These are phyloP conservation scores for Wickerhamomyces strasburgensis DNA, from an alignment of 805 yeast species.

Conservation along the genomic window DNA sequence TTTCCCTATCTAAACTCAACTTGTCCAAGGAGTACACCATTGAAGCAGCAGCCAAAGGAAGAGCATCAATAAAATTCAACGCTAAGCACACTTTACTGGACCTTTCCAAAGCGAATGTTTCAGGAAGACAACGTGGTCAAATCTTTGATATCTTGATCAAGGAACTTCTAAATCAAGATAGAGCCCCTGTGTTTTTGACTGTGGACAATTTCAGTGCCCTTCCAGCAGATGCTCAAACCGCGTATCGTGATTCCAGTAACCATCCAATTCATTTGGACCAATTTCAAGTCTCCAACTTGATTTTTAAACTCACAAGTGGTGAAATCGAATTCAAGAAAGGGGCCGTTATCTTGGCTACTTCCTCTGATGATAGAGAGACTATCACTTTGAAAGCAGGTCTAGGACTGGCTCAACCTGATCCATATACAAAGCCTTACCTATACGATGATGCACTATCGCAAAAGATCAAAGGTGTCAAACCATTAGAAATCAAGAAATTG, in stretches of 20 bases:
- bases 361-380: constrained; percentile 47
- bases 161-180: constrained; percentile 48
- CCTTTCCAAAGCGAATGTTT: constrained; percentile 33
- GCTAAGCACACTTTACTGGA: constrained; percentile 38
- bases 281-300: constrained; percentile 56
- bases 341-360: constrained; percentile 59
- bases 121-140: constrained; percentile 34
- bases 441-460: constrained; percentile 55
- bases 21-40: constrained; percentile 32
- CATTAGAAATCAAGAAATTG: constrained; percentile 40
- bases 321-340: constrained; percentile 49
- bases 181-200: constrained; percentile 57
- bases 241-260: constrained; percentile 55
- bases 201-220: constrained; percentile 72
- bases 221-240: constrained; percentile 48
- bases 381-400: constrained; percentile 59
- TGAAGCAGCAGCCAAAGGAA: constrained; percentile 29
- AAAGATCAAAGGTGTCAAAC: constrained; percentile 34
- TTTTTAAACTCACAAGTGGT: constrained; percentile 54
- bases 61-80: constrained; percentile 25
- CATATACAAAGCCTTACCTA: constrained; percentile 44
- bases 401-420: constrained; percentile 46
- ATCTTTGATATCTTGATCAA: constrained; percentile 50
- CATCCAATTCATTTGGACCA: constrained; percentile 52
- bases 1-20: constrained; percentile 30